A percentile compares a stretch with the other conserved stretches of the same genome.
Evolutionary conservation across 2,329 filamentous ascomycete genomes (phyloP).

Genomic region (Colletotrichum higginsianum): DNA sequence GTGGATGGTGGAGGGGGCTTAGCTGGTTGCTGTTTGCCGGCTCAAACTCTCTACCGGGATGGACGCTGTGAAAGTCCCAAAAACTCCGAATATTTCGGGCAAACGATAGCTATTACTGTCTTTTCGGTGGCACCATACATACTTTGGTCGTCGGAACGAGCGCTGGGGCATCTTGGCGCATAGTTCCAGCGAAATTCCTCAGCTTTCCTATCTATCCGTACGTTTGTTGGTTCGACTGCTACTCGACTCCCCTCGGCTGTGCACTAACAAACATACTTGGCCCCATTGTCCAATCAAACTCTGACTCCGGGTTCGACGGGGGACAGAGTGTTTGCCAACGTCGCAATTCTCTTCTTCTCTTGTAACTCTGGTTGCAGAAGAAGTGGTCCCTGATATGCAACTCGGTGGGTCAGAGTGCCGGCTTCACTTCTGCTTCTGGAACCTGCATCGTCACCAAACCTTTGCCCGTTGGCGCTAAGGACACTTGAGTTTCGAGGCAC

Average conservation of each 20-base stretch:
- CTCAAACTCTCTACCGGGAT: not conserved
- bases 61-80: not conserved
- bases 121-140: not conserved
- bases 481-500: not conserved
- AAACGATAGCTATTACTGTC: not conserved
- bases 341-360: not conserved
- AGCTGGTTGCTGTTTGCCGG: not conserved
- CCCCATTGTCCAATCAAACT: not conserved
- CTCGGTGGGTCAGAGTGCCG: not conserved
- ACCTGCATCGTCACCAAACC: not conserved
- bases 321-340: not conserved
- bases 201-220: not conserved
- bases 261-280: not conserved
- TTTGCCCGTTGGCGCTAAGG: conserved; percentile 10
- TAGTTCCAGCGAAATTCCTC: not conserved
- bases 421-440: conserved; percentile 17
- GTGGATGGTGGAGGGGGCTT: not conserved
- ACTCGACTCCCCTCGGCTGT: not conserved
- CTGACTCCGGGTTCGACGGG: not conserved
- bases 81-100: not conserved
- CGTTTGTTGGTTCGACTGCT: not conserved
- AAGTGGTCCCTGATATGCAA: conserved; percentile 16
- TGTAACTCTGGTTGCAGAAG: not conserved
- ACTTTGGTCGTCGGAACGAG: not conserved
- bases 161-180: too few species aligned